Evolutionary conservation across 1,284 basidiomycete genomes (phyloP), one percentile per base, ranked within the genome.

Genomic region (Austroboletus niveus): DNA sequence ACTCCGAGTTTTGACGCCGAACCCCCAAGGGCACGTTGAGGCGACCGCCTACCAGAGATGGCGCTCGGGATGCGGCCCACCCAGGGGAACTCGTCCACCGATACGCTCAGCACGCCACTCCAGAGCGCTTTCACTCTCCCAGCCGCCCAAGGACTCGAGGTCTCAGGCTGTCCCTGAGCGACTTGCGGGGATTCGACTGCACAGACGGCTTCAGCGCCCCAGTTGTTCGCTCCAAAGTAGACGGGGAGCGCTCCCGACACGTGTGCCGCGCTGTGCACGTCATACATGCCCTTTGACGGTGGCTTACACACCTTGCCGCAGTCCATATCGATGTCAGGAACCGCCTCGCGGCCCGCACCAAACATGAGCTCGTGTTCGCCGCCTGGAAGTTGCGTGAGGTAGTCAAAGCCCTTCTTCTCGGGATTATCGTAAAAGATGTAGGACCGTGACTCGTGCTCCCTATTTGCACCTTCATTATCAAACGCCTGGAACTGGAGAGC

Each of bases 371-470:
- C 83, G 15, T 75, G 64, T 30, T 68, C 70, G 46, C 71, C 66
- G 4, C 60, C 49, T 6, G 79, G 78, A 40, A 87, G 78, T 64
- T 90, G 87, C 2, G 87, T 88, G 53, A 89, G 77, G 64, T 91
- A 91, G 62, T 90, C 85, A 62, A 78, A 89, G 12, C 77, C 69
- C 49, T 68, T 52, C 42, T 51, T 46, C 42, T 63, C 29, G 44
- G 67, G 59, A n/a, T 67, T 71, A 8, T 78, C 73, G 61, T 78
- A 82, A 62, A 88, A 81, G 31, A 85, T 71, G 62, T 81, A 86
- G 5, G 82, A 78, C 20, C 83, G 76, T 11, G 42, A 54, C 24
- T 71, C 79, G 34, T 65, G 55, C 15, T 59, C 66, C 17, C 69
- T 70, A 27, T 46, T 42, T 20, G 58, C 53, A 1, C 58, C 42